Percentiles rank a stretch among this genome's conserved stretches.
Evolutionary conservation across 2,329 filamentous ascomycete genomes (phyloP).

Genomic region (Pseudofabraea citricarpa): DNA sequence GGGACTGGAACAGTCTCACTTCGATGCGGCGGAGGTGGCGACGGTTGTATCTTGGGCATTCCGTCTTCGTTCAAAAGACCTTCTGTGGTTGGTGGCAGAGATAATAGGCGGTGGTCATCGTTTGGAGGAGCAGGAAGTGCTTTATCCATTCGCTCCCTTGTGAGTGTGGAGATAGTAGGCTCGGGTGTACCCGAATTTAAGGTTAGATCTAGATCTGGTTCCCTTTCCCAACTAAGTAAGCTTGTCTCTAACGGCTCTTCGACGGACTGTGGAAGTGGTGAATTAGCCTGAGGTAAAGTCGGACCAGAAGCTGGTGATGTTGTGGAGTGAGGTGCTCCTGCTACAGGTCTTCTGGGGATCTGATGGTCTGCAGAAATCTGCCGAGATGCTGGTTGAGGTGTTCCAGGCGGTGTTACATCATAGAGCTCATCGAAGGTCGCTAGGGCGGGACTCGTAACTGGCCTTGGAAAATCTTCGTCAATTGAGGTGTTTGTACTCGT

Average conservation of each 20-base stretch:
- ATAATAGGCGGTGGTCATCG: slow-evolving; percentile 15
- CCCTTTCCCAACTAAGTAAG: slow-evolving; percentile 14
- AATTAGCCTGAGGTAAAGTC: slow-evolving; percentile 16
- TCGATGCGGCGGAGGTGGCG: slow-evolving; percentile 10
- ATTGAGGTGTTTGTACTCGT: slow-evolving; percentile 17
- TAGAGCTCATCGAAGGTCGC: slow-evolving; percentile 25
- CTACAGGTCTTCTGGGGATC: slow-evolving; percentile 21
- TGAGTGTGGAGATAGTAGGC: neutral
- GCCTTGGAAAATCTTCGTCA: slow-evolving; percentile 23
- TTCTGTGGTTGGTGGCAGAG: slow-evolving; percentile 12
- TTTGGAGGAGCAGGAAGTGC: slow-evolving; percentile 16
- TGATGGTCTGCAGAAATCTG: slow-evolving; percentile 7
- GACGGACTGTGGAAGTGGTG: slow-evolving; percentile 18
- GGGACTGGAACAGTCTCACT: slow-evolving; percentile 16
- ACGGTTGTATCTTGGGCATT: slow-evolving; percentile 9
- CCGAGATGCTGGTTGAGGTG: slow-evolving; percentile 17
- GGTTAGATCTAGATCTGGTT: no score
- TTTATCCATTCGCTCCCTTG: slow-evolving; percentile 8
- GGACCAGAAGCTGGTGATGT: slow-evolving; percentile 14
- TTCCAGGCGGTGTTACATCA: slow-evolving; percentile 27
- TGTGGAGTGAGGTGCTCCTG: slow-evolving; percentile 2
- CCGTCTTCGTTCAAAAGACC: slow-evolving; percentile 8
- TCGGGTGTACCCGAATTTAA: neutral
- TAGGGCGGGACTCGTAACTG: slow-evolving; percentile 27
- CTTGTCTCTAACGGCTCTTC: slow-evolving; percentile 7